Base-by-base conservation (phyloP, 805 yeast species). In the Pichia occidentalis region DNA sequence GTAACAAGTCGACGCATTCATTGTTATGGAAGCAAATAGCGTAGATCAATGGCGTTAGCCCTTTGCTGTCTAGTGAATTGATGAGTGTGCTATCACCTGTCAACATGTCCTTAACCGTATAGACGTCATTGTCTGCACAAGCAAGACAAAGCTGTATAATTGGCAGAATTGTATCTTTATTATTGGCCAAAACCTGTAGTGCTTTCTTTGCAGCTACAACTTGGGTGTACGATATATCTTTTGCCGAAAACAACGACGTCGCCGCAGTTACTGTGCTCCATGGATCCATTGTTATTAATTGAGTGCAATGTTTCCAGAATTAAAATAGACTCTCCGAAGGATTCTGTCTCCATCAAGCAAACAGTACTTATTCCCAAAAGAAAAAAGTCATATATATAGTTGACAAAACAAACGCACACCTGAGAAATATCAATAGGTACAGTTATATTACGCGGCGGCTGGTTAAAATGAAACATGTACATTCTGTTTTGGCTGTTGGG, bases 21-120 rank as follows among this genome's bases (percentile, higher is more conserved):
- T 57, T 50, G 25, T 77, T 65, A 42, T 71, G 65, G 46, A 73
- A 78, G 26, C 74, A 74, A 18, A 79, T 65, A 9, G 81, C 72
- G 51, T 71, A 77, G 3, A 76, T 64, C 34, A 71, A 52, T 5
- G 75, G 69, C 1, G 69, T 64, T 1, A 70, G 47, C 0, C 76
- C 76, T 21, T 67, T 64, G 7, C 53, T 45, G 27, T 66, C 71
- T 21, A 50, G 26, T 21, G 53, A 49, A 19, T 57, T 48, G 12
- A 64, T 39, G 1, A 49, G 20, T 4, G 42, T 32, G 4, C 39
- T 41, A 11, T 46, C 46, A 8, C 43, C 54, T 2, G 44, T 31
- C 11, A 59, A 47, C 3, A 61, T 46, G 13, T 54, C 53, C 20
- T 57, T 49, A 11, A 61, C 48, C 9, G 57, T 34, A 11, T 39